phyloP scores from a whole-genome alignment of 768 basidiomycete genomes.

The Clavulina sp. region DNA sequence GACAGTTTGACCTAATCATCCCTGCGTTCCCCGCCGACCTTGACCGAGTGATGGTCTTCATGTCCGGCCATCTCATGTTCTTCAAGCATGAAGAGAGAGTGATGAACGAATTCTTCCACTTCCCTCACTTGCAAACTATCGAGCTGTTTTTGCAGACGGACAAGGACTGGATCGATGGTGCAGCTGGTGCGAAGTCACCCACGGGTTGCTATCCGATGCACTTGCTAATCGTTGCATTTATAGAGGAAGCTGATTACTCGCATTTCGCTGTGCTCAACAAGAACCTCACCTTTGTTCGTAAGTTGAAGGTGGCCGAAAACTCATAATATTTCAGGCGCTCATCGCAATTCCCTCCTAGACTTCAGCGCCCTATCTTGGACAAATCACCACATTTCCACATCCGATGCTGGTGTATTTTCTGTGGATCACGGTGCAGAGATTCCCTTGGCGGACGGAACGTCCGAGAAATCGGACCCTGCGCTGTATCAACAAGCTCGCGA shows the following conservation, averaged over 20 bases:
- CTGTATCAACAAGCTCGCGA: background rate
- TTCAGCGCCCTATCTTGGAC: too few relatives aligned
- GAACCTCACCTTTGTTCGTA: background rate
- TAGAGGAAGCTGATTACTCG: conserved; percentile 3
- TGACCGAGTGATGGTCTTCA: background rate
- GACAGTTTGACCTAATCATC: background rate
- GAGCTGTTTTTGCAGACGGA: background rate
- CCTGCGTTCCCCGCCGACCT: background rate
- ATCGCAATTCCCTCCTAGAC: background rate
- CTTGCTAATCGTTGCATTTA: background rate
- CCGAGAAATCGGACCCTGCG: too few relatives aligned
- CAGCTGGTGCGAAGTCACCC: background rate
- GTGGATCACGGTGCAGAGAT: too few relatives aligned
- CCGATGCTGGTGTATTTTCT: background rate
- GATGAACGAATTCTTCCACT: background rate
- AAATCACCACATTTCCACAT: background rate
- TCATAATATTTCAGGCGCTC: background rate
- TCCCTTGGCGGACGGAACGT: too few relatives aligned
- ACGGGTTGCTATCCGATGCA: background rate
- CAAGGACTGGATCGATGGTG: background rate
- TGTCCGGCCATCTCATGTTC: background rate
- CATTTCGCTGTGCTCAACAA: background rate
- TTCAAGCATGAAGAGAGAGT: background rate
- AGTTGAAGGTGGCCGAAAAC: too few relatives aligned
- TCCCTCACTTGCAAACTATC: background rate